Conservation (phyloP, 768 basidiomycete species). For the Mycena capillaripes region DNA sequence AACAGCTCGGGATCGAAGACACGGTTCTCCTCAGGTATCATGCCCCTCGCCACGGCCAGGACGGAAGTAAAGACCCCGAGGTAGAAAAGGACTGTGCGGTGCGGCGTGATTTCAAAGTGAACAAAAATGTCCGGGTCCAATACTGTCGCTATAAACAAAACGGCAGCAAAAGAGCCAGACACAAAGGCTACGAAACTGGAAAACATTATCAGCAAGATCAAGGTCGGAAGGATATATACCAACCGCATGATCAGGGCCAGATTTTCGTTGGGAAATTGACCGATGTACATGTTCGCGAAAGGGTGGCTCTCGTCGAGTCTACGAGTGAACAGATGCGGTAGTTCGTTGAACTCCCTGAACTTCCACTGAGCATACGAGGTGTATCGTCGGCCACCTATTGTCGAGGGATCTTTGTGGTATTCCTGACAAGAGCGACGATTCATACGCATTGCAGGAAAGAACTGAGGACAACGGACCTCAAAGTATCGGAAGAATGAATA, state of each 20-base stretch:
- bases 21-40: constrained; percentile 94
- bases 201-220: neutral
- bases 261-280: constrained; percentile 97
- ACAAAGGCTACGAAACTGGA: constrained; percentile 94
- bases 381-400: constrained; percentile 92
- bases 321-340: constrained; percentile 92
- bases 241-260: constrained; percentile 91
- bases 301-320: constrained; percentile 92
- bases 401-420: constrained; percentile 98
- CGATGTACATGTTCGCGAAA: constrained; percentile 93
- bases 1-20: constrained; percentile 95
- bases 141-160: constrained; percentile 91
- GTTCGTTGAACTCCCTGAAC: constrained; percentile 98
- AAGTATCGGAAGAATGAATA: constrained; percentile 99
- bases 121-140: constrained; percentile 95
- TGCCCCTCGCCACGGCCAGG: constrained; percentile 91
- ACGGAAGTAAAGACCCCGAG: constrained; percentile 89
- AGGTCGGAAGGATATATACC: constrained; percentile 40
- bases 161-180: constrained; percentile 96
- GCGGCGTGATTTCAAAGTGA: constrained; percentile 94
- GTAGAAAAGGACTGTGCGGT: constrained; percentile 95
- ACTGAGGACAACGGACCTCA: constrained; percentile 71
- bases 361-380: constrained; percentile 98
- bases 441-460: neutral
- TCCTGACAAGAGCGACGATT: constrained; percentile 67